Base-by-base conservation (phyloP, 2,329 filamentous ascomycete genomes). In the Fusarium floridanum region DNA sequence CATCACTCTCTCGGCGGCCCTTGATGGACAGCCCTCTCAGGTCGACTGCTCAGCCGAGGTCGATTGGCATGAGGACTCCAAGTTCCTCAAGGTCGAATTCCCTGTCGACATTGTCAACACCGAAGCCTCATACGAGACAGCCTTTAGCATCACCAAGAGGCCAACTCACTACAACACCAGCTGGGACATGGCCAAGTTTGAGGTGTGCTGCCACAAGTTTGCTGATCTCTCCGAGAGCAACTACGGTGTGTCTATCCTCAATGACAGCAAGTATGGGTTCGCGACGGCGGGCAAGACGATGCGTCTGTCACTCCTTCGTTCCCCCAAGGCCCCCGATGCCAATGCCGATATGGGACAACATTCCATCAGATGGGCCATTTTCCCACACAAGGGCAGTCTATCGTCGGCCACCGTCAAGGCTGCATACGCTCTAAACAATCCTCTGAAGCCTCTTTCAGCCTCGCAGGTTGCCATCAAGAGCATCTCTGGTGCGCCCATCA, bases 41-140 rank as follows among this genome's bases (percentile, higher is more conserved):
- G 89, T 98, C 17, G 93, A 97, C 74, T 91, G 96, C 73, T 89
- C 91, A 45, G 93, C 92, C 61, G 94, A 97, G 76, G 94, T 98
- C n/a, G 94, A 98, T 81, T 99, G 97, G 97, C 93, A 93, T 76
- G 97, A 99, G 83, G 95, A 91, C 14, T 98, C 97, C 93, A 97
- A 97, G 81, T 98, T 98, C 88, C 89, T 99, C 80, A 99, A 99
- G 87, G 96, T 98, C 61, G 97, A 99, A 82, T 99, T 99, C 84
- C 96, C 97, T 0, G 95, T 98, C 72, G 93, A 97, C 79, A 89
- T 98, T 73, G 90, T 91, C 76, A 98, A 96, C 83, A 97, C 93
- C 0, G 95, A 98, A 83, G 97, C 97, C 36, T 94, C 92, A 14
- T 99, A 99, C 82, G 97, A 99, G 83, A 97, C 95, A 9, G 95